Evolutionary conservation across 257 asterid species (phyloP).

Genomic region (Penstemon eatonii): DNA sequence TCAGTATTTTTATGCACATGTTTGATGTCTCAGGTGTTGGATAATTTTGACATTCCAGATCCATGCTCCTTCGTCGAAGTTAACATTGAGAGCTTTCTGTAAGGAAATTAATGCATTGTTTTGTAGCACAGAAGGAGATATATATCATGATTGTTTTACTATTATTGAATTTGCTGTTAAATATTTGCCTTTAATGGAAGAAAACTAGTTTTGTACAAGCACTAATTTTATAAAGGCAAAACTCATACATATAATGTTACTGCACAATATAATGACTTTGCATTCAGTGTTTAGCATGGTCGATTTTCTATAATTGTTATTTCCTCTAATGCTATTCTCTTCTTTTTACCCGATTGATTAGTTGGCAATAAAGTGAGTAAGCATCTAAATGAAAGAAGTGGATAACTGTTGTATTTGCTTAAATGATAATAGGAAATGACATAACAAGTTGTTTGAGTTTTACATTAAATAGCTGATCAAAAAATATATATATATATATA

Average conservation of each 20-base stretch:
- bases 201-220: neutral
- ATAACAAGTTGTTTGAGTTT: no score
- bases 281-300: no score
- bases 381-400: no score
- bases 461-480: no score
- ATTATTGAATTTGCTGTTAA: neutral
- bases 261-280: no score
- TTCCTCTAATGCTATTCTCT: no score
- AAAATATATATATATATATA: no score
- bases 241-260: neutral
- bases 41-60: conserved; percentile 79
- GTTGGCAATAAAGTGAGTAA: no score
- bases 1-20: conserved; percentile 5
- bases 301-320: no score
- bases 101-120: neutral
- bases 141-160: neutral
- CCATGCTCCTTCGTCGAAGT: conserved; percentile 83
- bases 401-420: no score
- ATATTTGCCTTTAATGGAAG: conserved; percentile 7
- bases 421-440: no score
- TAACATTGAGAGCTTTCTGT: conserved; percentile 59
- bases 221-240: conserved; percentile 22
- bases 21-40: conserved; percentile 60
- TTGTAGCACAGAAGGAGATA: neutral
- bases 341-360: no score